These are phyloP conservation scores for Neurospora terricola DNA, from an alignment of 495 filamentous ascomycete species.

Conservation along the genomic window DNA sequence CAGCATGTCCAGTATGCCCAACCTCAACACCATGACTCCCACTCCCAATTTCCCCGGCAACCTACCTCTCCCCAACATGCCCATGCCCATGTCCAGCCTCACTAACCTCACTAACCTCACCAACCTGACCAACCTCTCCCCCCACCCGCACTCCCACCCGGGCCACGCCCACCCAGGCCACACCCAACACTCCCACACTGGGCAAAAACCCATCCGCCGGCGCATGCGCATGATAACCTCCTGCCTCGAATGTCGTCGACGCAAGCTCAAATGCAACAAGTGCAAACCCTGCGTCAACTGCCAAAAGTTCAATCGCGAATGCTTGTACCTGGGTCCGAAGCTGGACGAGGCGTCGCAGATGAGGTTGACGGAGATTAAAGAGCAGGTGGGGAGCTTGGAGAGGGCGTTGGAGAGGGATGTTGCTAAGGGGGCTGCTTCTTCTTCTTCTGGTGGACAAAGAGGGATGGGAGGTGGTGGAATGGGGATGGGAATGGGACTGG, in stretches of 20 bases:
- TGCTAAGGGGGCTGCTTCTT: conserved; percentile 21
- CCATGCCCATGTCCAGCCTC: neutral
- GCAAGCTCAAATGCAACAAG: conserved; percentile 78
- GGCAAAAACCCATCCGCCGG: conserved; percentile 42
- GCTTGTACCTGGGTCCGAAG: conserved; percentile 53
- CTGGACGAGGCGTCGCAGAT: conserved; percentile 51
- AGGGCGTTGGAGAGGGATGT: conserved; percentile 49
- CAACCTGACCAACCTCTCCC: neutral
- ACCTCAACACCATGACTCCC: neutral
- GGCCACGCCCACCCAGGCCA: neutral
- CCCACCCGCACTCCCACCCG: neutral
- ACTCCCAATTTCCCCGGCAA: neutral
- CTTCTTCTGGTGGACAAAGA: neutral
- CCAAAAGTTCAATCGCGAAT: conserved; percentile 48
- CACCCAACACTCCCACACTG: neutral
- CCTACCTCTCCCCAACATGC: neutral
- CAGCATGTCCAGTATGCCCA: neutral
- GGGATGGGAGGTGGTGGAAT: neutral
- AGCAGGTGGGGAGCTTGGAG: conserved; percentile 57
- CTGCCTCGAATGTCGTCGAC: conserved; percentile 62
- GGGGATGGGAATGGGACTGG: neutral
- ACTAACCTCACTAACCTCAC: neutral
- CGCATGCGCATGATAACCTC: conserved; percentile 60
- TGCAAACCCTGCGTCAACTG: conserved; percentile 63
- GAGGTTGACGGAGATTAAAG: conserved; percentile 58